Base-by-base conservation (phyloP, 1,139 yeast species). In the Taiozyma sp. region DNA sequence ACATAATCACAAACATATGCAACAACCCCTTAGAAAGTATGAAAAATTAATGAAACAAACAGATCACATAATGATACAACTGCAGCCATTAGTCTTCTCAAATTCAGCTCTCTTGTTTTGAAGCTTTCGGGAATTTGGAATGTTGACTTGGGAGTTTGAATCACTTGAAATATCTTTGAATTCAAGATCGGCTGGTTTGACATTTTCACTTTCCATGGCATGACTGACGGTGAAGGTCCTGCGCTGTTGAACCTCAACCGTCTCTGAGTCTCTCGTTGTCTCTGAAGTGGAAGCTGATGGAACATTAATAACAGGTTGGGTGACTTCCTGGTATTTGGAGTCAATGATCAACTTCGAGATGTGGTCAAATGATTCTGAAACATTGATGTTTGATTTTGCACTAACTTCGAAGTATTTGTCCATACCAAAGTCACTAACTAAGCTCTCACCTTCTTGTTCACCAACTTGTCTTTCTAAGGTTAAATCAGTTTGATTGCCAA, bases 401-500 rank as follows among this genome's bases (percentile, higher is more conserved):
- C 87, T 80, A 30, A 90, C 83, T 68, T 88, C 96, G 22, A 56
- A 28, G 45, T 51, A 59, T 14, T 50, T 39, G 45, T 80, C 72
- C 63, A 84, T 83, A 13, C 65, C 67, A 49, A 86, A 80, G 54
- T 76, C 77, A 44, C 70, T 68, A 4, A 91, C 89, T 55, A 85
- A 69, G 24, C 71, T 74, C 62, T 73, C 71, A 28, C 88, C 92
- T 54, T 87, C 91, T 22, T 70, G 70, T 13, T 66, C 62, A 19
- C 79, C 72, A 23, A 87, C 90, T 62, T 84, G 89, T 55, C 88
- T 70, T 16, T 34, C 34, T 3, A 39, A 14, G 4, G 32, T 30
- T 57, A 84, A 72, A 62, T 88, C 96, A 45, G 79, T 70, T 71
- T 88, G 86, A 70, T 88, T 88, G 2, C 95, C 96, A 19, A 88